Percentiles rank a stretch among this genome's conserved stretches.
Conservation (phyloP, 441 rosid species). For the Daphne laureola region DNA sequence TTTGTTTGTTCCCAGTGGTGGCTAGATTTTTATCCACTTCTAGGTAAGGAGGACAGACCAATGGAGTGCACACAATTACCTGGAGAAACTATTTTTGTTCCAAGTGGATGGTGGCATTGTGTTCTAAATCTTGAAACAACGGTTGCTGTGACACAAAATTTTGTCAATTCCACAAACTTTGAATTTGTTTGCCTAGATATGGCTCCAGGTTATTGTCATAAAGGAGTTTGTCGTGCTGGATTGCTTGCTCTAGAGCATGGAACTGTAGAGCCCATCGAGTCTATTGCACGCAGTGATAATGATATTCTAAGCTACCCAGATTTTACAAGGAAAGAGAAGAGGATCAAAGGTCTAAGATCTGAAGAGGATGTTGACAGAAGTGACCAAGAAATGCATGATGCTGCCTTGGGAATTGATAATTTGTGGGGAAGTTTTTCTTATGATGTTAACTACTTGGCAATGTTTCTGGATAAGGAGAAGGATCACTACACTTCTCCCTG, state of each 20-base stretch:
- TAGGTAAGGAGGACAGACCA: constrained; percentile 88
- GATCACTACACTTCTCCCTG: constrained; percentile 89
- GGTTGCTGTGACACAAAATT: constrained; percentile 92
- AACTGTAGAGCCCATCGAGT: constrained; percentile 30
- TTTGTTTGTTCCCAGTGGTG: constrained; percentile 62
- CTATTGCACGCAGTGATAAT: constrained; percentile 22
- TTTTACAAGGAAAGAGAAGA: constrained; percentile 77
- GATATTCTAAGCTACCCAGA: constrained; percentile 42
- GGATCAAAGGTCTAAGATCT: constrained; percentile 35
- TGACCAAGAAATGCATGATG: constrained; percentile 26
- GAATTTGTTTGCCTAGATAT: constrained; percentile 89
- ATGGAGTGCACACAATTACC: constrained; percentile 91
- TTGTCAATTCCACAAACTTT: constrained; percentile 75
- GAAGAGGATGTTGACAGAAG: constrained; percentile 22
- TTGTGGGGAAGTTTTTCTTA: constrained; percentile 63
- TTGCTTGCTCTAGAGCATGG: constrained; percentile 70
- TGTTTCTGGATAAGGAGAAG: constrained; percentile 69
- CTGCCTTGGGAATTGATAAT: constrained; percentile 31
- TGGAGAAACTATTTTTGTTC: constrained; percentile 93
- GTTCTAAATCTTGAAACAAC: constrained; percentile 86
- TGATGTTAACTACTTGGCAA: constrained; percentile 56
- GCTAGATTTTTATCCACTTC: constrained; percentile 93
- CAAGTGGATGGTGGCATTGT: constrained; percentile 99
- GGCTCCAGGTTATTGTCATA: constrained; percentile 95
- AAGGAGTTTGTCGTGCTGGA: constrained; percentile 96